phyloP scores from a whole-genome alignment of 495 filamentous ascomycete genomes.

The Hypoxylon subgilvum region DNA sequence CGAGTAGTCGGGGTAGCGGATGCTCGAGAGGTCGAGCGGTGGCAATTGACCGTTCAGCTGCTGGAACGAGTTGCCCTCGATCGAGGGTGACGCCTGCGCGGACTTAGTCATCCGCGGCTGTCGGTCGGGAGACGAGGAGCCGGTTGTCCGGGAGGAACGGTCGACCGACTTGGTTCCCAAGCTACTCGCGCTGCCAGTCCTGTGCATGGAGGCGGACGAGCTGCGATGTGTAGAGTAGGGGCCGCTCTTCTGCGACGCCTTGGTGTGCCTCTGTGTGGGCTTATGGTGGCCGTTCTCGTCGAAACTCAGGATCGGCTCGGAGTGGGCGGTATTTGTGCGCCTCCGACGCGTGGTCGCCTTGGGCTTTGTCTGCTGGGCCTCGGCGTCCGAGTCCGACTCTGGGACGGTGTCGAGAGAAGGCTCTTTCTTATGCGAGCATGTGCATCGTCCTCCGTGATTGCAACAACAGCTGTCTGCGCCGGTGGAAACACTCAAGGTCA shows the following conservation, averaged over 20 bases:
- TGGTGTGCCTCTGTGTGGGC: constrained; percentile 84
- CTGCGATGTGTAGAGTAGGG: constrained; percentile 81
- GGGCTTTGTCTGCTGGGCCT: constrained; percentile 48
- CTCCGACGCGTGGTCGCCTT: constrained; percentile 65
- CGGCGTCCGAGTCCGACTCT: constrained; percentile 64
- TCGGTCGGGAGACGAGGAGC: constrained; percentile 54
- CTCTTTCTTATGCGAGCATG: constrained; percentile 92
- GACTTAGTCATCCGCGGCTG: constrained; percentile 66
- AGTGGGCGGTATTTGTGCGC: constrained; percentile 79
- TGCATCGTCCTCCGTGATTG: constrained; percentile 88
- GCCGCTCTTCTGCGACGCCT: constrained; percentile 75
- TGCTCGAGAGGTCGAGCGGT: constrained; percentile 65
- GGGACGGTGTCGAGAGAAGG: constrained; percentile 73
- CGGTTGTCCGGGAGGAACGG: constrained; percentile 55
- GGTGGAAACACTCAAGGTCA: constrained; percentile 53
- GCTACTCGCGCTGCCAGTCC: constrained; percentile 55
- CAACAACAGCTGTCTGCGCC: constrained; percentile 82
- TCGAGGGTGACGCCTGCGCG: constrained; percentile 73
- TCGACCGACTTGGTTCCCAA: constrained; percentile 72
- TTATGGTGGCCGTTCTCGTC: constrained; percentile 95
- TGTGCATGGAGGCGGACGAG: constrained; percentile 66
- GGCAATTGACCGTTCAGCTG: constrained; percentile 67
- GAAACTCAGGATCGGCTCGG: constrained; percentile 80
- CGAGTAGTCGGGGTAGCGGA: constrained; percentile 62
- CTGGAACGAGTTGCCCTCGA: constrained; percentile 56